A percentile compares a stretch with the other conserved stretches of the same genome.
These are phyloP conservation scores for Sclerotinia subarctica DNA, from an alignment of 2,329 filamentous ascomycete species.

Conservation along the genomic window DNA sequence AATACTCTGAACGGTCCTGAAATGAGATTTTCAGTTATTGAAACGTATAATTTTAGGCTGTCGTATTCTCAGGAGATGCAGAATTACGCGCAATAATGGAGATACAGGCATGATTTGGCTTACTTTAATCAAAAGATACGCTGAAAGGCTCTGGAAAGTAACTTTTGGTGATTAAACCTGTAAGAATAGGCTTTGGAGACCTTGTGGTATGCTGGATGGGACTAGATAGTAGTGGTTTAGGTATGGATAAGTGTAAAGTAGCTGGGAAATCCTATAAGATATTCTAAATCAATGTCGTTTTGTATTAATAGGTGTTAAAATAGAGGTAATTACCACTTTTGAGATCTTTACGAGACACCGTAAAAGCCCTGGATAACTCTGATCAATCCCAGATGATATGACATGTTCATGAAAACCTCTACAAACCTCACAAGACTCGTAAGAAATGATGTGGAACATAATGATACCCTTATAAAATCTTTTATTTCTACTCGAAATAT, in stretches of 20 bases:
- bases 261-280: background rate
- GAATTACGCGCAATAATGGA: fast-evolving
- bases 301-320: background rate
- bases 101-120: fast-evolving
- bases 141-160: background rate
- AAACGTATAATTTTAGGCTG: background rate
- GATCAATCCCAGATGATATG: background rate
- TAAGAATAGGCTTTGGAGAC: no score
- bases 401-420: background rate
- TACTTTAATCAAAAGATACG: background rate
- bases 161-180: background rate
- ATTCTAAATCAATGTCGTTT: background rate
- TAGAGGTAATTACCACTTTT: background rate
- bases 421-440: fast-evolving
- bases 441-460: background rate
- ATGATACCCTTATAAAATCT: no score
- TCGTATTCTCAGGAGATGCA: fast-evolving
- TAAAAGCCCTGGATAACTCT: background rate
- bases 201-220: no score
- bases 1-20: background rate
- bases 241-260: background rate
- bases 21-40: background rate
- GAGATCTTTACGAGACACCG: background rate
- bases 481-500: no score
- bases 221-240: background rate